A percentile compares a stretch with the other conserved stretches of the same genome.
phyloP scores from a whole-genome alignment of 2,329 filamentous ascomycete genomes.

The Ophiostoma piceae region DNA sequence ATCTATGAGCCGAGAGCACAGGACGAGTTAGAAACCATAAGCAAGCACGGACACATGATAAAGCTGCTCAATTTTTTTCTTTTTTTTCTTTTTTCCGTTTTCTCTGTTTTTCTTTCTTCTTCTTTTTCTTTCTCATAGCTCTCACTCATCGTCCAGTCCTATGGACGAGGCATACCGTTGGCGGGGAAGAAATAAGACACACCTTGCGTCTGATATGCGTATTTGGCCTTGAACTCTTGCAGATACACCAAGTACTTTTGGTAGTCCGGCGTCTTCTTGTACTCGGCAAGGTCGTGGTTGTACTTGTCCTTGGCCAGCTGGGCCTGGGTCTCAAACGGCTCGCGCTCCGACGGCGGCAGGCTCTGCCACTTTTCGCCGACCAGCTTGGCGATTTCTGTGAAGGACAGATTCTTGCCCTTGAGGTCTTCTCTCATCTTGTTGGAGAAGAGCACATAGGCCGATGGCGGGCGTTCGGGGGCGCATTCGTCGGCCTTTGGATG shows the following conservation, averaged over 20 bases:
- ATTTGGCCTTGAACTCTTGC: conserved; percentile 70
- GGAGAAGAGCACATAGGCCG: conserved; percentile 79
- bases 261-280: conserved; percentile 70
- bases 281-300: conserved; percentile 64
- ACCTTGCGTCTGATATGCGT: conserved; percentile 55
- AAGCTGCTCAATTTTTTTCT: conserved; percentile 9
- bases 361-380: conserved; percentile 80
- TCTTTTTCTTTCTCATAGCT: not conserved
- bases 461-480: conserved; percentile 73
- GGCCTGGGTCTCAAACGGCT: conserved; percentile 67
- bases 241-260: conserved; percentile 66
- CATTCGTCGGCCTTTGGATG: conserved; percentile 78
- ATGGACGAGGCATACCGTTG: conserved; percentile 20
- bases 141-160: not conserved
- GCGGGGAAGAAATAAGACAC: conserved; percentile 29
- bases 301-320: conserved; percentile 71
- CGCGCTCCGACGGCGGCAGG: conserved; percentile 60
- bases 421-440: conserved; percentile 76
- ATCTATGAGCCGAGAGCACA: conserved; percentile 32
- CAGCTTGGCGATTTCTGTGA: conserved; percentile 77
- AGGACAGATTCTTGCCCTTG: conserved; percentile 69
- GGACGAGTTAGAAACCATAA: conserved; percentile 8
- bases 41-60: conserved; percentile 15
- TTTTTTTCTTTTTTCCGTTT: not conserved
- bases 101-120: not conserved